Evolutionary conservation across 2,329 filamentous ascomycete species (phyloP).

Genomic region (Bimuria novae-zelandiae): DNA sequence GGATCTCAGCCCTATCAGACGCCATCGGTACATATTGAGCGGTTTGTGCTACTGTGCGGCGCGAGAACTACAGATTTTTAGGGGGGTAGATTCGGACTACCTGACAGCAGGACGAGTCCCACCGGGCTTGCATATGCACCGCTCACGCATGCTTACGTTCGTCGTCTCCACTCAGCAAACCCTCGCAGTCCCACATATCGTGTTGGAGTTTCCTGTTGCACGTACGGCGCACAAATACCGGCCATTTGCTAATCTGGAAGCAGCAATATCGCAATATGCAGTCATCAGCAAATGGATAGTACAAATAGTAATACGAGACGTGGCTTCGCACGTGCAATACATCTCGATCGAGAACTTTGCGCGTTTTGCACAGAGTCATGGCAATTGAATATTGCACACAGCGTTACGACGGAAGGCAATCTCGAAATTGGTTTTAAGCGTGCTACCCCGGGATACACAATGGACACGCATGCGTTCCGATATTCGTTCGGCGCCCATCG

Average conservation of each 20-base stretch:
- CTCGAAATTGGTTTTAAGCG: not conserved
- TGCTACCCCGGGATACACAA: not conserved
- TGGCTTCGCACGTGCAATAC: not conserved
- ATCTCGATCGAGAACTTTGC: not conserved
- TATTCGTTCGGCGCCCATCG: too few species aligned
- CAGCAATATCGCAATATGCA: slow-evolving; percentile 7
- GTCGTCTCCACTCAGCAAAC: slow-evolving; percentile 9
- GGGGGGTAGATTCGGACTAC: not conserved
- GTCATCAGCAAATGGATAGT: slow-evolving; percentile 4
- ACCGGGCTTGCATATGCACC: slow-evolving; percentile 2
- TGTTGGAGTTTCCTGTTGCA: slow-evolving; percentile 1
- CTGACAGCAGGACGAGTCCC: not conserved
- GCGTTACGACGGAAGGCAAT: not conserved
- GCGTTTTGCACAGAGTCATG: not conserved
- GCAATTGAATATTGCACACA: not conserved
- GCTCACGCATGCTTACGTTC: slow-evolving; percentile 5
- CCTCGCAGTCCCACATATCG: slow-evolving; percentile 1
- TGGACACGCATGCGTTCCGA: not conserved
- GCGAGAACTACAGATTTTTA: slow-evolving; percentile 1
- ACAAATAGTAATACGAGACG: not conserved
- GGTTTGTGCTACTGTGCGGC: slow-evolving; percentile 3
- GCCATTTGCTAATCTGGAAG: slow-evolving; percentile 2
- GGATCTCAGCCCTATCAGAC: slow-evolving; percentile 3
- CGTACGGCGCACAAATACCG: slow-evolving; percentile 5
- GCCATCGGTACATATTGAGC: slow-evolving; percentile 5